Conservation (phyloP, 2,329 filamentous ascomycete species). For the Cordyceps cicadae region DNA sequence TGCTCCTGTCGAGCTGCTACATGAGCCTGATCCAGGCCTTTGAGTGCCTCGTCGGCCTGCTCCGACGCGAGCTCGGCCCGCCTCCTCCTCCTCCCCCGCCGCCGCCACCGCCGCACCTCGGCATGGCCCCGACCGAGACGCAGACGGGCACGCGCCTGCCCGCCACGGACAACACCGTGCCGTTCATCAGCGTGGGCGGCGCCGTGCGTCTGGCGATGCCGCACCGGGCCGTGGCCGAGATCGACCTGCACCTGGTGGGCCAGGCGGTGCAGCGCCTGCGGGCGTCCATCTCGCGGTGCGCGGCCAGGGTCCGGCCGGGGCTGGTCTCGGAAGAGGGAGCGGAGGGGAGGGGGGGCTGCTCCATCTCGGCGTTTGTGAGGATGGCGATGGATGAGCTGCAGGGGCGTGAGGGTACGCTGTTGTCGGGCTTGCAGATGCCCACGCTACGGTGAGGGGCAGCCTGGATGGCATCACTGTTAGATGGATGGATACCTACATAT, state of each 20-base stretch:
- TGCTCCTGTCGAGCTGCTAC: slow-evolving; percentile 11
- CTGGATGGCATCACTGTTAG: neutral
- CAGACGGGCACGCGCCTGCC: neutral
- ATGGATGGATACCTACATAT: neutral
- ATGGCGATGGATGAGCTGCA: neutral
- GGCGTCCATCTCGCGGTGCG: neutral
- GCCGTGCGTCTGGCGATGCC: slow-evolving; percentile 6
- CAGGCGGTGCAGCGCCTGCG: slow-evolving; percentile 9
- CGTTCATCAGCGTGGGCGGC: neutral
- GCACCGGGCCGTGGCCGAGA: slow-evolving; percentile 2
- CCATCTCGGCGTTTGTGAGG: neutral
- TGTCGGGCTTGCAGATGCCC: neutral
- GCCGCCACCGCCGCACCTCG: neutral
- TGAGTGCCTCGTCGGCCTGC: neutral
- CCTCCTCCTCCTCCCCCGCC: too few relatives aligned
- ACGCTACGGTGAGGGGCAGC: neutral
- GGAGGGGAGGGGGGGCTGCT: neutral
- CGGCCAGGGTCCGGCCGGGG: neutral
- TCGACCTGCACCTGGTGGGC: slow-evolving; percentile 9
- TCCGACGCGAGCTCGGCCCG: neutral
- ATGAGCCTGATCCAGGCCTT: slow-evolving; percentile 9
- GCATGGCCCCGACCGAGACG: neutral
- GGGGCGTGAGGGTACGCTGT: neutral
- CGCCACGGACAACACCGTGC: neutral
- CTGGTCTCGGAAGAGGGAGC: neutral